Evolutionary conservation across 805 yeast species (phyloP).

Genomic region (Kazachstania kunashirensis): DNA sequence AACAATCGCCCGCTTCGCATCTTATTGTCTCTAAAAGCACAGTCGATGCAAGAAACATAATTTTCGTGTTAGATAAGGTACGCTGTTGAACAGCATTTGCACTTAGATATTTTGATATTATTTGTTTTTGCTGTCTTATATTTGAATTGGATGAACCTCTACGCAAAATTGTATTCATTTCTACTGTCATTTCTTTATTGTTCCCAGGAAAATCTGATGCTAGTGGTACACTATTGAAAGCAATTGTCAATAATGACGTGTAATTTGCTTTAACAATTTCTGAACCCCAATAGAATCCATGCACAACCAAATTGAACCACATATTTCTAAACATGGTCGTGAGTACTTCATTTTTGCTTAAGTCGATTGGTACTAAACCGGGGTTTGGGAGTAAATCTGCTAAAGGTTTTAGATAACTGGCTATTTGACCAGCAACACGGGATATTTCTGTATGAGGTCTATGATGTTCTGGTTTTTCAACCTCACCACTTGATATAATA

Average conservation of each 20-base stretch:
- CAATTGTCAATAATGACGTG: constrained; percentile 53
- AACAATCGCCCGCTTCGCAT: constrained; percentile 70
- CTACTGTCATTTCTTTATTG: constrained; percentile 84
- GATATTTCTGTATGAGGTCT: constrained; percentile 66
- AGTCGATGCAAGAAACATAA: constrained; percentile 82
- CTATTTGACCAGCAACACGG: constrained; percentile 60
- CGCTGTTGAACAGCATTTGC: constrained; percentile 43
- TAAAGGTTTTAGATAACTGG: constrained; percentile 56
- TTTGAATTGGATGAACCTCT: constrained; percentile 81
- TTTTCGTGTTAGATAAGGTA: constrained; percentile 57
- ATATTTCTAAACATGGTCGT: constrained; percentile 66
- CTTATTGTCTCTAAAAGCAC: constrained; percentile 70
- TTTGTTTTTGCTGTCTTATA: constrained; percentile 62
- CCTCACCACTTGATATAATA: constrained; percentile 73
- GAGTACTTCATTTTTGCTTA: constrained; percentile 36
- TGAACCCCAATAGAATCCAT: constrained; percentile 68
- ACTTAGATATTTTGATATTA: constrained; percentile 33
- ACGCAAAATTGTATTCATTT: constrained; percentile 80
- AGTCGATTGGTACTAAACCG: constrained; percentile 34
- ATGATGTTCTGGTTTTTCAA: constrained; percentile 63
- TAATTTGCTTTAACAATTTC: constrained; percentile 40
- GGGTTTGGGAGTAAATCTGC: constrained; percentile 62
- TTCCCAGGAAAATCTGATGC: constrained; percentile 74
- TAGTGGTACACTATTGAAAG: constrained; percentile 78
- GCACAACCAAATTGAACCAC: constrained; percentile 91